A percentile compares a stretch with the other conserved stretches of the same genome.
These are phyloP conservation scores for Sicyos edulis DNA, from an alignment of 306 rosid genomes.

Conservation along the genomic window DNA sequence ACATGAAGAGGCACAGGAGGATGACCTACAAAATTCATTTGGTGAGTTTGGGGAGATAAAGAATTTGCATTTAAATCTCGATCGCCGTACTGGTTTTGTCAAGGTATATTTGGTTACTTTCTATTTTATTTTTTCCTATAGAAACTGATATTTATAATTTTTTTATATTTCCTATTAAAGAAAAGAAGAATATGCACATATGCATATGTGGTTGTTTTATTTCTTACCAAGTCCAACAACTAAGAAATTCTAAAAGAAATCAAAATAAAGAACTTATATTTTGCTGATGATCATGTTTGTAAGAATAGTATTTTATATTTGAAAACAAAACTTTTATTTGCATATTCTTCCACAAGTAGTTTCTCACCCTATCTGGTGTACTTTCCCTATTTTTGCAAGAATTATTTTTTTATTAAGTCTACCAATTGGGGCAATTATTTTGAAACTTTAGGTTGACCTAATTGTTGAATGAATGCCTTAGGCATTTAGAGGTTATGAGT, in stretches of 20 bases:
- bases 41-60: slow-evolving; percentile 93
- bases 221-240: neutral
- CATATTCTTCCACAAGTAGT: neutral
- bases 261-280: neutral
- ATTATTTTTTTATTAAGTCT: neutral
- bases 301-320: slow-evolving; percentile 1
- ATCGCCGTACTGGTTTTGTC: slow-evolving; percentile 96
- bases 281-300: neutral
- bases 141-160: neutral
- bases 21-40: slow-evolving; percentile 74
- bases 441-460: neutral
- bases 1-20: slow-evolving; percentile 98
- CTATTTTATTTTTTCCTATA: neutral
- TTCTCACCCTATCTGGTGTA: too few relatives aligned
- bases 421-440: neutral
- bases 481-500: too few relatives aligned
- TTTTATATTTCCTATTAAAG: neutral
- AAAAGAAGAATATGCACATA: neutral
- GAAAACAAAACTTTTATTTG: neutral
- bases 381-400: too few relatives aligned
- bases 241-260: neutral
- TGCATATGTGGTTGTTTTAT: neutral
- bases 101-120: slow-evolving; percentile 42
- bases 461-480: too few relatives aligned
- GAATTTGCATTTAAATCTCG: slow-evolving; percentile 91